These are phyloP conservation scores for Russula ochroleuca DNA, from an alignment of 768 basidiomycete species.

Conservation along the genomic window DNA sequence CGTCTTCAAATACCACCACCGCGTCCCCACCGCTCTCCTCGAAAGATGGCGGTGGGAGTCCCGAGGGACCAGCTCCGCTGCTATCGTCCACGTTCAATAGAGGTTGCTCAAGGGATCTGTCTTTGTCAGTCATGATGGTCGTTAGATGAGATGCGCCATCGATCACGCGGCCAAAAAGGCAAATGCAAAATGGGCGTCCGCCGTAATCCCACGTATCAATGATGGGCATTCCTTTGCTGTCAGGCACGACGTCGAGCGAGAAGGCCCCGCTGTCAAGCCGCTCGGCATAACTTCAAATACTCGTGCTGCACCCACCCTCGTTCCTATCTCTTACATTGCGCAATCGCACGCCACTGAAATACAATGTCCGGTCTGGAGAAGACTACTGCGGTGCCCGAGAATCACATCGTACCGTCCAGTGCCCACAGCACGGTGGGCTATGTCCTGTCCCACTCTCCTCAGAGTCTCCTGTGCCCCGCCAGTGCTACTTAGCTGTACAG, in stretches of 20 bases:
- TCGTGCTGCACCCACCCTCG: too few relatives aligned
- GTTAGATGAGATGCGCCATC: neutral
- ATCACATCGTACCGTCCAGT: too few relatives aligned
- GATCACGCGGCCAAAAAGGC: neutral
- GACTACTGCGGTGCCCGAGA: too few relatives aligned
- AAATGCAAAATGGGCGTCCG: neutral
- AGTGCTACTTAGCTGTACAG: neutral
- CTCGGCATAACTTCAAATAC: too few relatives aligned
- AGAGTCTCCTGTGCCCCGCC: neutral
- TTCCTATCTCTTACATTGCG: too few relatives aligned
- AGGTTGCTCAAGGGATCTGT: neutral
- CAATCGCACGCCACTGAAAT: too few relatives aligned
- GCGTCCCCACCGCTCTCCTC: conserved; percentile 27
- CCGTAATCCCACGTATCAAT: neutral
- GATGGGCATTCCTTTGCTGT: too few relatives aligned
- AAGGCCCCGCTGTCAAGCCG: too few relatives aligned
- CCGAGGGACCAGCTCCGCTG: conserved; percentile 18
- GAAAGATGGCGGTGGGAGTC: conserved; percentile 23
- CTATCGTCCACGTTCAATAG: neutral
- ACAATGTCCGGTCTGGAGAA: too few relatives aligned
- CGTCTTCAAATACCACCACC: conserved; percentile 31
- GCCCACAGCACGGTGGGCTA: too few relatives aligned
- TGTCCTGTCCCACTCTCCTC: neutral
- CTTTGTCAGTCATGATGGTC: conserved; percentile 15
- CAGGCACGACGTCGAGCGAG: too few relatives aligned